Evolutionary conservation across 139 green algal species (phyloP), one percentile per base, ranked within the genome.

Genomic region (Nannochloris sp.): DNA sequence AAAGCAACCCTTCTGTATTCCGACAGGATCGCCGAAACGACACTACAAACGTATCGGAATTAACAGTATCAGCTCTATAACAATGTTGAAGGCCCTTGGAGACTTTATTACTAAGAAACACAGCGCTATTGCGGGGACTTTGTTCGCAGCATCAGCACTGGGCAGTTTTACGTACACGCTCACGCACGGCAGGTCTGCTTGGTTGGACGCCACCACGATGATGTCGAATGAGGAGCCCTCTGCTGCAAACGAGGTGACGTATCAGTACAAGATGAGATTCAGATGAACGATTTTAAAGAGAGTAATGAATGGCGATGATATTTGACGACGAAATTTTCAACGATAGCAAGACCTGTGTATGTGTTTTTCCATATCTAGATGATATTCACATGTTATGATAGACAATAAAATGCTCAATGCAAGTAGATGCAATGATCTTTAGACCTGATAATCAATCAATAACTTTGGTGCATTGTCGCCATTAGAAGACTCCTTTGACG

Each of bases 231-330:
- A 26, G 0, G 40, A 57, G 20, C 20, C 28, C 28, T 14, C 25
- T 30, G 8, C 25, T 59, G 50, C 58, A 13, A 17, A 2, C 14
- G 25, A 59, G n/a, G 58, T 31, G 12, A 59, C 40, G n/a, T 64
- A 64, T 59, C 16, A 16, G 20, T 64, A 64, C 6, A 29, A 64
- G 56, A 20, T 62, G 16, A 62, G 20, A 62, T 62, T 62, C 56
- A 20, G 56, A 25, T 62, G 56, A 62, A 46, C 57, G 17, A 55
- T 23, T 20, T 55, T 55, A 5, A 23, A 55, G 17, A 23, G 48
- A 12, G 48, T 20, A 26, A 23, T 20, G 48, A 55, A 55, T 26
- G 48, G 48, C 48, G n/a, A 20, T 55, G 48, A 23, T 26, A 23
- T 20, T 26, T 9, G 48, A 55, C 17, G 48, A 55, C 17, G n/a